Evolutionary conservation across 2,329 filamentous ascomycete species (phyloP).

Genomic region (Nemania sp.): DNA sequence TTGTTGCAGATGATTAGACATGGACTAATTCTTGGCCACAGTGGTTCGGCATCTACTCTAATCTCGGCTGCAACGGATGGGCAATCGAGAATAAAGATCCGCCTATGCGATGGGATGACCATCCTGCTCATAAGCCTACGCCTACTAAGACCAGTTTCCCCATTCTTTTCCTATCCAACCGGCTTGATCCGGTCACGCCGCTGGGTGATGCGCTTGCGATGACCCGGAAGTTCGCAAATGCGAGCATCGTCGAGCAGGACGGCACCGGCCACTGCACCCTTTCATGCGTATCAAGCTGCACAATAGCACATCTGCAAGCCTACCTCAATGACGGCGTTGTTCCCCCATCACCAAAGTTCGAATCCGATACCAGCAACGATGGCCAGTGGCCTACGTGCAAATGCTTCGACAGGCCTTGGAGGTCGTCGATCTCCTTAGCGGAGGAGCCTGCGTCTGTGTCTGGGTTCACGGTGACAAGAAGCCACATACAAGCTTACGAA

Average conservation of each 20-base stretch:
- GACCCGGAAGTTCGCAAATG: slow-evolving; percentile 42
- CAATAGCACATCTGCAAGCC: slow-evolving; percentile 39
- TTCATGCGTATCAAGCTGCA: slow-evolving; percentile 43
- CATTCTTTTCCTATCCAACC: slow-evolving; percentile 60
- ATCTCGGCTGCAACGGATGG: slow-evolving; percentile 43
- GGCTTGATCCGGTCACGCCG: slow-evolving; percentile 62
- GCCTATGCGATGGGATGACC: slow-evolving; percentile 39
- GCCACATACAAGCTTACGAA: slow-evolving; percentile 15
- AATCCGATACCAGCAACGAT: slow-evolving; percentile 26
- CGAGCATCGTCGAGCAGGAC: slow-evolving; percentile 44
- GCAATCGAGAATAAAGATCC: slow-evolving; percentile 39
- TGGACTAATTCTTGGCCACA: slow-evolving; percentile 20
- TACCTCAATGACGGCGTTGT: slow-evolving; percentile 44
- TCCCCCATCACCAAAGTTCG: slow-evolving; percentile 34
- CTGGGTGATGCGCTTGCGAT: slow-evolving; percentile 49
- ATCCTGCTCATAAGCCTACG: slow-evolving; percentile 36
- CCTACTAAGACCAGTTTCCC: slow-evolving; percentile 53
- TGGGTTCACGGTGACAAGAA: background rate
- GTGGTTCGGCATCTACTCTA: slow-evolving; percentile 39
- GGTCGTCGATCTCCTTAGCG: background rate
- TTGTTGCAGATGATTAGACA: too few species aligned
- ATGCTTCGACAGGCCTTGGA: slow-evolving; percentile 38
- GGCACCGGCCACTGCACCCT: slow-evolving; percentile 43
- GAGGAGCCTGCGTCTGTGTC: background rate
- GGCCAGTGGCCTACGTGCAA: slow-evolving; percentile 35